Percentiles rank a stretch among this genome's conserved stretches.
Conservation (phyloP, 108 stramenopile genomes). For the Pseudonitzschia multiseries region DNA sequence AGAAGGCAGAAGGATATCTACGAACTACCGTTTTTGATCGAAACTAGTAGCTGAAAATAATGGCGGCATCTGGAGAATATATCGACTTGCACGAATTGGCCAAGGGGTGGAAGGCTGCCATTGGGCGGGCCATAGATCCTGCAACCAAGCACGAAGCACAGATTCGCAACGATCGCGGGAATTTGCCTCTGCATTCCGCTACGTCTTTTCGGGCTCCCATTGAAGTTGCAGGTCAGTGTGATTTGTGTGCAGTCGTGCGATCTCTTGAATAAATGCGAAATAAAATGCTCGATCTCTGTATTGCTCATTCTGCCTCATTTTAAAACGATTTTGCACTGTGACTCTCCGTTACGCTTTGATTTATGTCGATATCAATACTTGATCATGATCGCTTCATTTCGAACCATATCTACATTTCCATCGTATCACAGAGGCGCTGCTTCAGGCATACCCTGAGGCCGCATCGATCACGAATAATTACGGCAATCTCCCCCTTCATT, state of each 20-base stretch:
- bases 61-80: conserved; percentile 35
- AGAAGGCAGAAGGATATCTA: too few relatives aligned
- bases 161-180: conserved; percentile 77
- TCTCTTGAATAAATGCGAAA: not conserved
- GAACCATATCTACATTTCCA: not conserved
- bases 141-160: conserved; percentile 74
- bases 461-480: conserved; percentile 86
- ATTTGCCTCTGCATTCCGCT: conserved; percentile 83
- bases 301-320: not conserved
- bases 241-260: not conserved
- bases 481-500: conserved; percentile 83
- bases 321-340: not conserved
- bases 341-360: not conserved
- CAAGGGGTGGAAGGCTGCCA: conserved; percentile 90
- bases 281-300: not conserved
- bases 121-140: conserved; percentile 75
- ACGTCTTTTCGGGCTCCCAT: conserved; percentile 80
- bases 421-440: conserved; percentile 57
- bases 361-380: not conserved
- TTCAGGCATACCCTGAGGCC: conserved; percentile 86
- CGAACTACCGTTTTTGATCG: not conserved
- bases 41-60: not conserved
- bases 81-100: conserved; percentile 83
- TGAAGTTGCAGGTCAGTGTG: conserved; percentile 59
- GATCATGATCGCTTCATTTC: not conserved